Conservation (phyloP, 768 basidiomycete genomes). For the Hortiboletus campestris region DNA sequence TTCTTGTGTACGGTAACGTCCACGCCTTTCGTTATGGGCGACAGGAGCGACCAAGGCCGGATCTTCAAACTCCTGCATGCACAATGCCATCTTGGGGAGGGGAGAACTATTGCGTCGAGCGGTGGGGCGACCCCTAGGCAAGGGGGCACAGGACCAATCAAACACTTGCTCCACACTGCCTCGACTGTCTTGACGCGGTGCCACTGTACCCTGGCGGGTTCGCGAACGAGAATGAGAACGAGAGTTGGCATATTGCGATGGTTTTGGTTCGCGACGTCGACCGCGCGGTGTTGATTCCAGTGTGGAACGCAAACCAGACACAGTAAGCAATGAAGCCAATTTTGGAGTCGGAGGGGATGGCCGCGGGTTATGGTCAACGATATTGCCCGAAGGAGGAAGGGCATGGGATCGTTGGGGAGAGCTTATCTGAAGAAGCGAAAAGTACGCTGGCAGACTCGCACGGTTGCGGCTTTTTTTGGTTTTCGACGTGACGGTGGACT, state of each 20-base stretch:
- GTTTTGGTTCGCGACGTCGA: slow-evolving; percentile 43
- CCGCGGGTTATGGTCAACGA: slow-evolving; percentile 37
- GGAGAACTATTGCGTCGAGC: slow-evolving; percentile 59
- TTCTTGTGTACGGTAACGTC: slow-evolving; percentile 55
- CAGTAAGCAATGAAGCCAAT: slow-evolving; percentile 33
- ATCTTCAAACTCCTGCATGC: slow-evolving; percentile 35
- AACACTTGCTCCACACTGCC: slow-evolving; percentile 44
- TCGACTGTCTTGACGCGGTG: slow-evolving; percentile 23
- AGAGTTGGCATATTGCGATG: slow-evolving; percentile 33
- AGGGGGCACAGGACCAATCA: slow-evolving; percentile 46
- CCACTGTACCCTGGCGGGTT: slow-evolving; percentile 22
- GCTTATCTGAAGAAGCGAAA: slow-evolving; percentile 63
- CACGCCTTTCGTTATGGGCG: slow-evolving; percentile 39
- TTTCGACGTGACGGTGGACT: slow-evolving; percentile 34
- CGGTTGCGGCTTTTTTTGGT: slow-evolving; percentile 60
- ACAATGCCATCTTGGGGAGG: slow-evolving; percentile 46
- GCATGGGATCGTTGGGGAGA: slow-evolving; percentile 39
- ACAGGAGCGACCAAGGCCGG: slow-evolving; percentile 24
- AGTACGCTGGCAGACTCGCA: slow-evolving; percentile 72
- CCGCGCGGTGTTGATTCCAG: slow-evolving; percentile 51
- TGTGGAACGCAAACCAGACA: slow-evolving; percentile 35
- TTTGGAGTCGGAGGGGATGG: slow-evolving; percentile 65
- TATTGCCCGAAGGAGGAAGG: slow-evolving; percentile 45
- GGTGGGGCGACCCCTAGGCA: slow-evolving; percentile 44
- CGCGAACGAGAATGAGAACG: slow-evolving; percentile 44